Evolutionary conservation across 2,329 filamentous ascomycete genomes (phyloP).

Genomic region (Conoideocrella luteorostrata): DNA sequence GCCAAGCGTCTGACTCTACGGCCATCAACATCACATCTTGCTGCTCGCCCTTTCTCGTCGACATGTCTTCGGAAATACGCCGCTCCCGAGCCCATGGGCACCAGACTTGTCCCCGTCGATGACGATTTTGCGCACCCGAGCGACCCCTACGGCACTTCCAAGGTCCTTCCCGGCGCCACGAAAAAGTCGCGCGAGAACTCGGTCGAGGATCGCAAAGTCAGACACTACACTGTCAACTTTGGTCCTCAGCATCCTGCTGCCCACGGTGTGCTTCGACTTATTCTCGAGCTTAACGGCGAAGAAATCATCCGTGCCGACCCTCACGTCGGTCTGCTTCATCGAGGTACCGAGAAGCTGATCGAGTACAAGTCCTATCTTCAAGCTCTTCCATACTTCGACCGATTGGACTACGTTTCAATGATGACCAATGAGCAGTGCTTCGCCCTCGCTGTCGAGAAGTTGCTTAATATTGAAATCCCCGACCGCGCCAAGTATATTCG

Average conservation of each 20-base stretch:
- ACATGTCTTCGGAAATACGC: constrained; percentile 58
- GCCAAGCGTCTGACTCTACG: constrained; percentile 61
- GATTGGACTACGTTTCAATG: constrained; percentile 98
- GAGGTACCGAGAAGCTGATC: constrained; percentile 98
- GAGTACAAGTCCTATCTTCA: constrained; percentile 99
- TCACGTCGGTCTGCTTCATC: constrained; percentile 91
- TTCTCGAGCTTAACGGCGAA: constrained; percentile 95
- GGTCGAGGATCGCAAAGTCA: constrained; percentile 69
- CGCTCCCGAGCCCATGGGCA: constrained; percentile 44
- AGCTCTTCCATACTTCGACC: constrained; percentile 96
- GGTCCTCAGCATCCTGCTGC: constrained; percentile 97
- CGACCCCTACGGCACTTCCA: constrained; percentile 42
- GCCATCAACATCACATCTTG: constrained; percentile 28
- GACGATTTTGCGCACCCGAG: constrained; percentile 52
- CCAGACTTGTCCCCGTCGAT: constrained; percentile 59
- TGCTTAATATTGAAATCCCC: constrained; percentile 93
- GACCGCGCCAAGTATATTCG: constrained; percentile 95
- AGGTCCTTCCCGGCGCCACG: constrained; percentile 32
- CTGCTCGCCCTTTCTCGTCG: constrained; percentile 59
- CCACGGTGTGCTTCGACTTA: constrained; percentile 94
- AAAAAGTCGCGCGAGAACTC: constrained; percentile 43
- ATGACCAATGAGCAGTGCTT: constrained; percentile 99
- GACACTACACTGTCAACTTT: constrained; percentile 99
- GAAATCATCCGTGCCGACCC: constrained; percentile 95
- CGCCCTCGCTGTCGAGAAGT: constrained; percentile 91